A percentile compares a stretch with the other conserved stretches of the same genome.
Conservation (phyloP, 2,329 filamentous ascomycete species). For the Penicillium sp. region DNA sequence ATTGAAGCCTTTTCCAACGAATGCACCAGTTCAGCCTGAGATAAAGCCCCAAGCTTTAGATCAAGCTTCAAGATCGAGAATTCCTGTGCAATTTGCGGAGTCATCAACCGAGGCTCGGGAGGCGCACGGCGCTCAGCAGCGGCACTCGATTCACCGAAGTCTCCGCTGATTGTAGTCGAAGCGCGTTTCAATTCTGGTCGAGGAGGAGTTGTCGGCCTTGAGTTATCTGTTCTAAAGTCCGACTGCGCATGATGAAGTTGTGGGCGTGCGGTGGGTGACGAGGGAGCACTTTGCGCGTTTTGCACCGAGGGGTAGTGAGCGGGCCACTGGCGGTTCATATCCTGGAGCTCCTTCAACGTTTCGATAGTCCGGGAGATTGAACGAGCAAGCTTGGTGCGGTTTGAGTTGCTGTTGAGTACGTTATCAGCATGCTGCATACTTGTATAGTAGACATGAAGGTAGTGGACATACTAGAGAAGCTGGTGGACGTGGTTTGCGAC, state of each 20-base stretch:
- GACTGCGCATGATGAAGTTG: constrained; percentile 38
- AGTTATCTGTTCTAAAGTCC: constrained; percentile 28
- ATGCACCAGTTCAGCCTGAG: constrained; percentile 88
- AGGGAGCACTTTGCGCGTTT: constrained; percentile 15
- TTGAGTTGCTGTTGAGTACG: constrained; percentile 66
- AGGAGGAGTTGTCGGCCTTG: constrained; percentile 32
- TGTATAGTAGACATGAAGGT: neutral
- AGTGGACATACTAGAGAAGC: constrained; percentile 68
- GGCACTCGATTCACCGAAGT: constrained; percentile 70
- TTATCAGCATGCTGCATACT: constrained; percentile 13
- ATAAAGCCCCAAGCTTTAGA: constrained; percentile 81
- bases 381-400: constrained; percentile 80
- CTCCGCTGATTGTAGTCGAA: constrained; percentile 68
- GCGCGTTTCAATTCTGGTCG: constrained; percentile 65
- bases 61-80: constrained; percentile 96
- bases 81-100: constrained; percentile 89
- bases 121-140: constrained; percentile 62
- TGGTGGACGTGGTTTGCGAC: constrained; percentile 87
- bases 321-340: constrained; percentile 90
- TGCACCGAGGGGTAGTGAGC: constrained; percentile 80
- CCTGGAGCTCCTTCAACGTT: constrained; percentile 76
- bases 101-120: constrained; percentile 79
- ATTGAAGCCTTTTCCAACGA: constrained; percentile 91
- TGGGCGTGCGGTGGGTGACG: constrained; percentile 36
- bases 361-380: constrained; percentile 87